Conservation (phyloP, 2,329 filamentous ascomycete species). For the Trichoderma polysporum region DNA sequence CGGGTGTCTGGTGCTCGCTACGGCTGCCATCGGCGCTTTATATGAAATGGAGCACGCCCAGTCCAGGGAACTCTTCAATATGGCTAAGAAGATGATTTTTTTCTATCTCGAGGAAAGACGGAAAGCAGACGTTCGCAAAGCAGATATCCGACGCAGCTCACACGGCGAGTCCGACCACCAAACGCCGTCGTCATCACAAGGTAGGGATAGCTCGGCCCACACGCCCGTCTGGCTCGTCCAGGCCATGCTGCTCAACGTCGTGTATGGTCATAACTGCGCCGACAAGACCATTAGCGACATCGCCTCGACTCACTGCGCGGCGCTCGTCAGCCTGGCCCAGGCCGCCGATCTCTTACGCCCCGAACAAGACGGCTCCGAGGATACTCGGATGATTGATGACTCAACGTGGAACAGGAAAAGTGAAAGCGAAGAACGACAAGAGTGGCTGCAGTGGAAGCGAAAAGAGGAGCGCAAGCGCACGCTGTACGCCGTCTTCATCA, state of each 20-base stretch:
- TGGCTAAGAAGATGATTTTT: constrained; percentile 93
- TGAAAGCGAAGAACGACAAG: constrained; percentile 51
- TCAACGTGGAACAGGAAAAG: constrained; percentile 46
- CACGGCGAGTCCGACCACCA: constrained; percentile 46
- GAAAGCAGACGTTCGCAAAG: constrained; percentile 74
- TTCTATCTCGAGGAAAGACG: constrained; percentile 88
- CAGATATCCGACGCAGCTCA: constrained; percentile 56
- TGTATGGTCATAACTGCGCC: constrained; percentile 92
- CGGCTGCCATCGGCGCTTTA: constrained; percentile 76
- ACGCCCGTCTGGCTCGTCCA: constrained; percentile 95
- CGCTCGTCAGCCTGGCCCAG: constrained; percentile 85
- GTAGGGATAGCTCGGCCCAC: constrained; percentile 62
- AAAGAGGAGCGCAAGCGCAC: constrained; percentile 91
- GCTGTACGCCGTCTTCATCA: constrained; percentile 83
- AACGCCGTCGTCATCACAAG: constrained; percentile 38
- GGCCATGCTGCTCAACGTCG: constrained; percentile 93
- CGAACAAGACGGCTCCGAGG: constrained; percentile 41
- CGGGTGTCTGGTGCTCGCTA: constrained; percentile 79
- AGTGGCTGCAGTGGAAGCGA: constrained; percentile 85
- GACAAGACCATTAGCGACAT: constrained; percentile 90
- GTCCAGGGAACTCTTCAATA: constrained; percentile 84
- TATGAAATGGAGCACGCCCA: constrained; percentile 81
- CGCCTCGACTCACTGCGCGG: constrained; percentile 86
- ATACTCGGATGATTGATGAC: constrained; percentile 59
- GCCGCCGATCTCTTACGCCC: constrained; percentile 70